phyloP scores from a whole-genome alignment of 345 rosid genomes.

The Citrus hindsii region DNA sequence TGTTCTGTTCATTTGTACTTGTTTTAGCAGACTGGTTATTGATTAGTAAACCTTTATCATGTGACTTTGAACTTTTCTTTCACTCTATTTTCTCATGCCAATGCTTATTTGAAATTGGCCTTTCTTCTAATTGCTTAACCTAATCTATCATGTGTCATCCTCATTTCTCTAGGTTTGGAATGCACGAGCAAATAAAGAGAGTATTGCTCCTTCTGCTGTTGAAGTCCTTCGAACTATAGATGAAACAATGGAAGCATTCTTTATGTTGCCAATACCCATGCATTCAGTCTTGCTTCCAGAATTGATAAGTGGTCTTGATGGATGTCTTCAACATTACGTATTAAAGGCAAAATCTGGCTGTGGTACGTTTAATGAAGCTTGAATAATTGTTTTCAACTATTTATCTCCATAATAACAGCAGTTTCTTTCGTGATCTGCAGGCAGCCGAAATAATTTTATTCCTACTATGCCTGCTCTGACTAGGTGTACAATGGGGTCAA shows the following conservation, averaged over 20 bases:
- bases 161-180: conserved; percentile 66
- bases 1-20: background rate
- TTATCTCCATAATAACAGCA: background rate
- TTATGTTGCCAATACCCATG: conserved; percentile 78
- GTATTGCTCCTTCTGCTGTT: conserved; percentile 77
- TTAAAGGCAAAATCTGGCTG: conserved; percentile 85
- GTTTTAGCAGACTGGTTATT: background rate
- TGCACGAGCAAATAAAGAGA: conserved; percentile 66
- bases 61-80: background rate
- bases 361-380: conserved; percentile 42
- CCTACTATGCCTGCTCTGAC: conserved; percentile 82
- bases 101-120: conserved; percentile 6
- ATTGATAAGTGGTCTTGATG: conserved; percentile 70
- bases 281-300: conserved; percentile 81
- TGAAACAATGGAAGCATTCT: conserved; percentile 91
- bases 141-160: background rate
- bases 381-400: background rate
- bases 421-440: conserved; percentile 34
- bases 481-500: conserved; percentile 70
- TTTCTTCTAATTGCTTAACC: background rate
- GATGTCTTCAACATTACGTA: conserved; percentile 73
- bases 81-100: background rate
- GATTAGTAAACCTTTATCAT: background rate
- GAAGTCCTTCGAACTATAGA: conserved; percentile 82
- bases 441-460: conserved; percentile 56